These are phyloP conservation scores for Thermomyces lanuginosus DNA, from an alignment of 2,329 filamentous ascomycete species.

Conservation along the genomic window DNA sequence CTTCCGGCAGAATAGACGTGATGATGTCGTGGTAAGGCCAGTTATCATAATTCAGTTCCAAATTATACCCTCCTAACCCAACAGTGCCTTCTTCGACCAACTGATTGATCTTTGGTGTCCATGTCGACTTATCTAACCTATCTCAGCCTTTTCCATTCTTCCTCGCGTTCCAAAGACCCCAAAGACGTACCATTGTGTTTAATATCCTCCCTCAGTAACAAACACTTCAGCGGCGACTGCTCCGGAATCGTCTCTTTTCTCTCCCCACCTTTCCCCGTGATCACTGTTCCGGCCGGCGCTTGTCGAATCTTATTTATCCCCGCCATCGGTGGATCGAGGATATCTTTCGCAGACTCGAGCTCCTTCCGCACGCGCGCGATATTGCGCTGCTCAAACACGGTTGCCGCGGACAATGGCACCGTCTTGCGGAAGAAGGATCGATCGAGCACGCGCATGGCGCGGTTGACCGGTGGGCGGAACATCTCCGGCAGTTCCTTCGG, in stretches of 20 bases:
- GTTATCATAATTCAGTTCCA: slow-evolving; percentile 66
- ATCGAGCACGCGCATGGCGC: slow-evolving; percentile 65
- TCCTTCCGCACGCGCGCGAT: slow-evolving; percentile 55
- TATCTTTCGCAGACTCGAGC: slow-evolving; percentile 48
- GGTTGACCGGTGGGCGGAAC: slow-evolving; percentile 68
- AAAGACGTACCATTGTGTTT: slow-evolving; percentile 25
- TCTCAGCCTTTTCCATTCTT: slow-evolving; percentile 10
- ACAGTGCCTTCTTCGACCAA: slow-evolving; percentile 54
- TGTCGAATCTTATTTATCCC: slow-evolving; percentile 37
- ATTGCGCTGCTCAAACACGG: slow-evolving; percentile 56
- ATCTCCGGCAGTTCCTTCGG: slow-evolving; percentile 26
- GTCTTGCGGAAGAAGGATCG: slow-evolving; percentile 65
- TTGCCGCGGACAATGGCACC: slow-evolving; percentile 60
- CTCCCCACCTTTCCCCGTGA: slow-evolving; percentile 5
- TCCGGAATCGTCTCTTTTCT: slow-evolving; percentile 35
- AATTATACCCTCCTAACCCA: slow-evolving; percentile 54
- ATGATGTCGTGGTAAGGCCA: slow-evolving; percentile 84
- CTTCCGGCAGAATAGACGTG: slow-evolving; percentile 60
- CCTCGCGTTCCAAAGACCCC: slow-evolving; percentile 1
- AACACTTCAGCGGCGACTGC: slow-evolving; percentile 18
- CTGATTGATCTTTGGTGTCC: slow-evolving; percentile 53
- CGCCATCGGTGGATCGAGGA: slow-evolving; percentile 48
- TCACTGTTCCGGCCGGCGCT: slow-evolving; percentile 36
- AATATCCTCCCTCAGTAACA: slow-evolving; percentile 24
- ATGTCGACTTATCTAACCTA: slow-evolving; percentile 49